phyloP scores from a whole-genome alignment of 2,329 filamentous ascomycete genomes.

The Thelonectria discophora region DNA sequence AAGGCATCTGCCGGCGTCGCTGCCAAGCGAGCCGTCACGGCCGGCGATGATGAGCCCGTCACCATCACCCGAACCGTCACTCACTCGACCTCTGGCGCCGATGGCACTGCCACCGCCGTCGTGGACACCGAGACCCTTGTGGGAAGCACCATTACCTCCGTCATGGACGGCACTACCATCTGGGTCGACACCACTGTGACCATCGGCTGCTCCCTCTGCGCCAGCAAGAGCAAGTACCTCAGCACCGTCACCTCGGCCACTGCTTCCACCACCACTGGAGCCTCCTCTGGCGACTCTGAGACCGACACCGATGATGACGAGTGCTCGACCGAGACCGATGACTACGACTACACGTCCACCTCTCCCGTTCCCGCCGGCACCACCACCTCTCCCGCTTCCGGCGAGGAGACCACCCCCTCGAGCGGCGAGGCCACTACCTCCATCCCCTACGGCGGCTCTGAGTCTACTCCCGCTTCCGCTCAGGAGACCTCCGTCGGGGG shows the following conservation, averaged over 20 bases:
- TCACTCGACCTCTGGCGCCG: constrained; percentile 9
- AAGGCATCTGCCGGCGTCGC: constrained; percentile 35
- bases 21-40: constrained; percentile 23
- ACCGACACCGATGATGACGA: constrained; percentile 20
- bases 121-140: constrained; percentile 23
- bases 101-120: constrained; percentile 12
- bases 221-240: constrained; percentile 27
- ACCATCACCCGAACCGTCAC: constrained; percentile 26
- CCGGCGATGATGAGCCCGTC: constrained; percentile 24
- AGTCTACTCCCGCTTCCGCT: constrained; percentile 17
- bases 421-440: background rate
- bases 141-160: constrained; percentile 14
- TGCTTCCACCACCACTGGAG: constrained; percentile 26
- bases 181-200: constrained; percentile 24
- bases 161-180: constrained; percentile 24
- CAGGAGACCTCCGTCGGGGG: constrained; percentile 7
- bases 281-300: constrained; percentile 5
- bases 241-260: constrained; percentile 20
- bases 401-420: too few species aligned
- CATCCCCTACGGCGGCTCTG: background rate
- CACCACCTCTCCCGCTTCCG: background rate
- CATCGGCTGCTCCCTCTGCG: constrained; percentile 21
- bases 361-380: background rate
- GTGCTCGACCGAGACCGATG: constrained; percentile 19
- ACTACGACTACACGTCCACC: constrained; percentile 17